These are phyloP conservation scores for Trypanosoma avium DNA, from an alignment of 208 protist genomes.

Conservation along the genomic window DNA sequence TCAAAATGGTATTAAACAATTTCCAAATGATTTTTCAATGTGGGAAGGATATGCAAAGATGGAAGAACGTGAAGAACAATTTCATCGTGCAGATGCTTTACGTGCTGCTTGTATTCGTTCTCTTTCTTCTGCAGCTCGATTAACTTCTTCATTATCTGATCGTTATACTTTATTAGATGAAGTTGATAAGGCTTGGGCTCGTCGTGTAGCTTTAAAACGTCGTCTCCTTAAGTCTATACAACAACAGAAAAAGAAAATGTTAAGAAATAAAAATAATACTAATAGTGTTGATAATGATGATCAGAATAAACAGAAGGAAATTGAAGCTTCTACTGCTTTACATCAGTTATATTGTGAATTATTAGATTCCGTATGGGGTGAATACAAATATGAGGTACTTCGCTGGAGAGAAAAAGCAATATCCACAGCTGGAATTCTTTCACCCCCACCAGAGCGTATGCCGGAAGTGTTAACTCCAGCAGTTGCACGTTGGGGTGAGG, in stretches of 20 bases:
- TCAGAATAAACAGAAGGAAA: neutral
- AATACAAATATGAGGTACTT: conserved; percentile 74
- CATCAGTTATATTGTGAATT: conserved; percentile 41
- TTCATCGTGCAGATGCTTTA: conserved; percentile 56
- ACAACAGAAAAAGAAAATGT: conserved; percentile 14
- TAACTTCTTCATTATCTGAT: conserved; percentile 44
- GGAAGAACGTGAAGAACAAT: conserved; percentile 66
- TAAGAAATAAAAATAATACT: neutral
- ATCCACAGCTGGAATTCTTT: conserved; percentile 12
- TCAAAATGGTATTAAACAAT: conserved; percentile 62
- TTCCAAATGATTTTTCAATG: conserved; percentile 51
- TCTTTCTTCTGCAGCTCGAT: conserved; percentile 42
- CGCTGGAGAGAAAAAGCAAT: conserved; percentile 39
- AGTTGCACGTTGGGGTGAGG: conserved; percentile 62
- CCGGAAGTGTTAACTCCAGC: conserved; percentile 52
- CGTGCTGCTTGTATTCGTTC: conserved; percentile 49
- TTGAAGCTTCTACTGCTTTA: conserved; percentile 28
- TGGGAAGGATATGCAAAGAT: conserved; percentile 79
- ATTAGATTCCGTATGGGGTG: conserved; percentile 70
- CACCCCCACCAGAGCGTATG: conserved; percentile 37
- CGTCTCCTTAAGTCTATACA: conserved; percentile 35
- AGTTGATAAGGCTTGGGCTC: conserved; percentile 71
- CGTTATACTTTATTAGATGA: conserved; percentile 73
- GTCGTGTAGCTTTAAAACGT: conserved; percentile 52
- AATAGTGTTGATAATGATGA: neutral